Evolutionary conservation across 1,284 basidiomycete genomes (phyloP), one percentile per base, ranked within the genome.

Genomic region (Cryptococcus sp.): DNA sequence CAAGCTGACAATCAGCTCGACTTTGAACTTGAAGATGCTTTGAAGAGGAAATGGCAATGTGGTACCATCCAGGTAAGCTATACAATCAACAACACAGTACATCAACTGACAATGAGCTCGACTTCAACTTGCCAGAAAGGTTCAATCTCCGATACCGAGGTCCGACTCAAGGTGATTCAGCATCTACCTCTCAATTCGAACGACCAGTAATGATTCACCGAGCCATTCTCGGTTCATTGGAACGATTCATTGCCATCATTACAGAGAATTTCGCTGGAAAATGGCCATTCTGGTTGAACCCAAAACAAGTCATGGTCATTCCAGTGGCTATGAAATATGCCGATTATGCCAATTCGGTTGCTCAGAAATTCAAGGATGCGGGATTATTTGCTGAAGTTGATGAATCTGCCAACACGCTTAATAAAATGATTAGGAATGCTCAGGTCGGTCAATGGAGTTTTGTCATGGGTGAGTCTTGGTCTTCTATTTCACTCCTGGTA

Each of bases 251-350:
- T 54, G 94, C 91, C 39, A 98, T 98, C 68, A 85, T 94, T 59
- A 98, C 91, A 3, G 96, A 99, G 75, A 92, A 97, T 73, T 94
- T 92, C 70, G 93, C 84, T 42, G 96, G 96, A 31, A 97, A 97
- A 78, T 99, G 94, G 93, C 96, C 96, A 4, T 97, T 98, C 82
- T 99, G 96, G 96, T 71, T 98, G 46, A 92, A 87, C 0, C 96
- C 96, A 13, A 83, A 96, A 44, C 96, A 98, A 76, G 85, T 97
- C 23, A 77, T 96, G 24, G 87, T 98, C 52, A 88, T 99, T 46
- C 96, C 96, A 2, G 91, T 98, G 32, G 91, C 93, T 16, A 83
- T 80, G 49, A 54, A 67, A 66, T 78, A 91, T 88, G 88, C 87
- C 78, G 88, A 87, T 25, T 99, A 98, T 69, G 94, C 94, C 2